phyloP scores from a whole-genome alignment of 306 rosid genomes.

The Trifolium pratense region DNA sequence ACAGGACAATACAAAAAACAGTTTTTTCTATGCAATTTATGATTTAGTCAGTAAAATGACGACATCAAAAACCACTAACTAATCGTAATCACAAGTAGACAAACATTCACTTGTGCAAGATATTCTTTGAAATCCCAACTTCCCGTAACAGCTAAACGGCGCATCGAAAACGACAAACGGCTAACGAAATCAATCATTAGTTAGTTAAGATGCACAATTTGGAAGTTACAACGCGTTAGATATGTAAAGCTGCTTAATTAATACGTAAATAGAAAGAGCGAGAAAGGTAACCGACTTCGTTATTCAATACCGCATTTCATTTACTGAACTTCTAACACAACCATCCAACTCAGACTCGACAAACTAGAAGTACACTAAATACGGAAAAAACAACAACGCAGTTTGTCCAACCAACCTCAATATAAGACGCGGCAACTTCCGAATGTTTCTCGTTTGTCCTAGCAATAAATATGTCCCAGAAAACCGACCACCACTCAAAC shows the following conservation, averaged over 20 bases:
- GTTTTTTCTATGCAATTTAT: background rate
- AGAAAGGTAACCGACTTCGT: conserved; percentile 26
- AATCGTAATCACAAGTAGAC: conserved; percentile 9
- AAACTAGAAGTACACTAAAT: background rate
- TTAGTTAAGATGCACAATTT: conserved; percentile 24
- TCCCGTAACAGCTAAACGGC: conserved; percentile 7
- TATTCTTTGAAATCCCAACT: background rate
- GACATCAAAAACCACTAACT: background rate
- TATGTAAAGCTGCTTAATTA: conserved; percentile 5
- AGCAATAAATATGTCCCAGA: conserved; percentile 99
- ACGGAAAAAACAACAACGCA: background rate
- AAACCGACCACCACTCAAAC: conserved; percentile 99
- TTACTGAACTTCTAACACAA: background rate
- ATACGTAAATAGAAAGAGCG: background rate
- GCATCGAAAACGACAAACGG: conserved; percentile 3
- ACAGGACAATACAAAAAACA: background rate
- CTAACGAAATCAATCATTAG: conserved; percentile 5
- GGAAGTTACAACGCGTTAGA: background rate
- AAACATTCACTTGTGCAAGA: conserved; percentile 15
- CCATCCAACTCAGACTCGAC: background rate
- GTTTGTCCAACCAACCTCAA: conserved; percentile 70
- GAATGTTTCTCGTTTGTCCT: conserved; percentile 99
- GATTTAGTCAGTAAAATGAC: background rate
- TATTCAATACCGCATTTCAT: background rate
- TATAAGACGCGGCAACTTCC: conserved; percentile 96